Evolutionary conservation across 73 alveolate species (phyloP).

Genomic region (Tetrahymena thermophila): DNA sequence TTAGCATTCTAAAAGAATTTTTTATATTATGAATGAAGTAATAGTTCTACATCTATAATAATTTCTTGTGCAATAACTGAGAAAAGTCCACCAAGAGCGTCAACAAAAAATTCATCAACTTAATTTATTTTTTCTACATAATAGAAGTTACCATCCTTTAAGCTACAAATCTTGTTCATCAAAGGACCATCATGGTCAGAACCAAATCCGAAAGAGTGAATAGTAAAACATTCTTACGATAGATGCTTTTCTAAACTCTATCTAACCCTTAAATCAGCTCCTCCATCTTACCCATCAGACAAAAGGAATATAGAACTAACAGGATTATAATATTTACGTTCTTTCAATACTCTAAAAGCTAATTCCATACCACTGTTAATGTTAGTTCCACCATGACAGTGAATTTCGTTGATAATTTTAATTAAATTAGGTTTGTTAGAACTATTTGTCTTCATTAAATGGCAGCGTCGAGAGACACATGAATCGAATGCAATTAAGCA

Average conservation of each 20-base stretch:
- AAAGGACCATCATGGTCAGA: conserved; percentile 43
- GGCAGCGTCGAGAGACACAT: not conserved
- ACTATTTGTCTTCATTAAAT: conserved; percentile 32
- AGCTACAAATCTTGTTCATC: conserved; percentile 13
- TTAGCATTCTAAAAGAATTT: not conserved
- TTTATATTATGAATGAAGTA: not conserved
- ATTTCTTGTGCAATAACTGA: conserved; percentile 19
- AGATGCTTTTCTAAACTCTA: not conserved
- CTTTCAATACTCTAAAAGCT: conserved; percentile 7
- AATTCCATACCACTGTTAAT: conserved; percentile 15
- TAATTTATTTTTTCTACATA: conserved; percentile 23
- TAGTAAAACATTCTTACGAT: not conserved
- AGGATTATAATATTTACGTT: conserved; percentile 12
- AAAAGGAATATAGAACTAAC: conserved; percentile 14
- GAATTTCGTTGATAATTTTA: not conserved
- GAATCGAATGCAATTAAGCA: not conserved
- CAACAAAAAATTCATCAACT: conserved; percentile 42
- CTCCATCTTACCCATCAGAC: conserved; percentile 29
- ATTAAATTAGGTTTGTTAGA: not conserved
- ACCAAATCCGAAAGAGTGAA: conserved; percentile 56
- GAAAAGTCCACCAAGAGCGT: conserved; percentile 36
- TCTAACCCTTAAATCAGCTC: not conserved
- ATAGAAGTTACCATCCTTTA: conserved; percentile 41
- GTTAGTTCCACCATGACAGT: conserved; percentile 15
- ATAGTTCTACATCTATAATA: not conserved